Percentiles rank a stretch among this genome's conserved stretches.
Evolutionary conservation across 169 alveolate genomes (phyloP).

Genomic region (Babesia caballi): DNA sequence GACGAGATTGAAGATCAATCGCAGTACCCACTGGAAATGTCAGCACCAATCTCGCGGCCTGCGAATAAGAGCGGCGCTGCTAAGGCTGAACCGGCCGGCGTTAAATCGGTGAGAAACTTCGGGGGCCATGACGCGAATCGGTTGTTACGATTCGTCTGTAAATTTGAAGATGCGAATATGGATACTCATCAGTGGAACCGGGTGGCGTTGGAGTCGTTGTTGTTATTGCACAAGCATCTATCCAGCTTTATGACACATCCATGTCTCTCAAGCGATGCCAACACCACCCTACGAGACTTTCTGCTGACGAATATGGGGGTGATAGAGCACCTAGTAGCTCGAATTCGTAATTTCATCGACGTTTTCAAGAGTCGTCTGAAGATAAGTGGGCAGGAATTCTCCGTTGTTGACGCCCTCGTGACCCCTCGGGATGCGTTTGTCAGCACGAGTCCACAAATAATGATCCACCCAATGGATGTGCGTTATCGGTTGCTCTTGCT

Average conservation of each 20-base stretch:
- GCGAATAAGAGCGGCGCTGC: too few relatives aligned
- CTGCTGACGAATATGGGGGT: conserved; percentile 53
- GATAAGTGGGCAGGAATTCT: background rate
- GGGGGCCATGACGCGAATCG: background rate
- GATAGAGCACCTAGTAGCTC: conserved; percentile 33
- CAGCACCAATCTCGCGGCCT: background rate
- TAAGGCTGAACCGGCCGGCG: too few relatives aligned
- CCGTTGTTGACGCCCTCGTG: conserved; percentile 30
- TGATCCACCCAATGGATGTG: conserved; percentile 48
- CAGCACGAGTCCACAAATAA: conserved; percentile 10
- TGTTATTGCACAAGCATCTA: conserved; percentile 38
- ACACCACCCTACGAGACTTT: conserved; percentile 15
- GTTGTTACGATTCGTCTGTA: background rate
- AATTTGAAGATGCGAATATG: conserved; percentile 28
- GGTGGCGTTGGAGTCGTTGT: conserved; percentile 32
- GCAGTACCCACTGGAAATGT: conserved; percentile 29
- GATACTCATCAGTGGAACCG: conserved; percentile 51
- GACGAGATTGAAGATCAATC: background rate
- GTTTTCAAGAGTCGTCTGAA: background rate
- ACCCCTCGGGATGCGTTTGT: conserved; percentile 52
- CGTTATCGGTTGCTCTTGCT: conserved; percentile 52
- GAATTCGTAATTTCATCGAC: conserved; percentile 50
- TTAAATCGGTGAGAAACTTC: too few relatives aligned
- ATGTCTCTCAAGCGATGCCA: conserved; percentile 14
- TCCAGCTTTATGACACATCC: conserved; percentile 47